Evolutionary conservation across 1,284 basidiomycete species (phyloP), one percentile per base, ranked within the genome.

Genomic region (Ustilago cynodontis): DNA sequence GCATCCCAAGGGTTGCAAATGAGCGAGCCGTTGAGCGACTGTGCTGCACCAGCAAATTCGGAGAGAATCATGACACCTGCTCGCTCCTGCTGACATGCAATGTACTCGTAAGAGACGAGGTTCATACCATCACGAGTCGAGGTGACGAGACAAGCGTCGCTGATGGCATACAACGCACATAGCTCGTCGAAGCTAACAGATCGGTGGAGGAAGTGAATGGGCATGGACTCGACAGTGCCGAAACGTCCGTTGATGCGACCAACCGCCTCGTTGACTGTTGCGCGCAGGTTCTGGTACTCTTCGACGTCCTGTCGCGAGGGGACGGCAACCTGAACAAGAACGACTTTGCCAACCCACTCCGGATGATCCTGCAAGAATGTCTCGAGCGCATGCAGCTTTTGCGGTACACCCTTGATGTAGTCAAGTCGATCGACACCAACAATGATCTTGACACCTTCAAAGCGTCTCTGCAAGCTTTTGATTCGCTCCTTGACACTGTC

Each of bases 401-500:
- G 96, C 2, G 96, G 96, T 29, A 99, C 94, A 84, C 96, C 96
- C 89, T 99, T 99, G 91, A 99, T 99, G 88, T 99, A 99, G 86
- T 99, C 97, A 58, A 99, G 89, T 50, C 96, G 91, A 86, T 99
- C 97, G 43, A 99, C 96, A 65, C 96, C 97, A 69, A 99, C 94
- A 85, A 99, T 98, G 85, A 99, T 92, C 87, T 98, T 98, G 85
- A 95, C 93, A 54, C 93, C 95, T 51, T 92, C 91, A 87, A 98
- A 99, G 50, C 95, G 91, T 59, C 93, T 91, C 87, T 95, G 92
- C 33, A 99, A 90, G 72, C 92, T 90, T 43, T 89, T 86, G 70
- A 99, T 91, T 28, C 97, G 92, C 66, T 91, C 89, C 85, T 91
- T 89, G 22, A 99, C 95, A 0, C 89, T 89, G 8, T 91, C 91